Evolutionary conservation across 805 yeast species (phyloP), one percentile per base, ranked within the genome.

Genomic region (Ogataea glucozyma): DNA sequence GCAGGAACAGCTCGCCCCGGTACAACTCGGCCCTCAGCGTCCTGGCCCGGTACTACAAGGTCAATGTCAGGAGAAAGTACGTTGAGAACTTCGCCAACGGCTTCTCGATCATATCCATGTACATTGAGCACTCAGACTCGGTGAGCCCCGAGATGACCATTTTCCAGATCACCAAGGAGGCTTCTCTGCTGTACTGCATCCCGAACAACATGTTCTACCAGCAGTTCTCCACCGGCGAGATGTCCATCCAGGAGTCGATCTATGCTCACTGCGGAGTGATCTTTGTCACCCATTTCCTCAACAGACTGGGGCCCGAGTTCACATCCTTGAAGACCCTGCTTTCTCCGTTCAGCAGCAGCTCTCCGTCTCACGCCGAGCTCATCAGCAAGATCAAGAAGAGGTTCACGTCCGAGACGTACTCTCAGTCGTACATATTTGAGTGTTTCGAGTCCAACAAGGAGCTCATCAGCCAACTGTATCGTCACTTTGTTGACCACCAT

Each of bases 81-180:
- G 89, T 93, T 45, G 99, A 91, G 66, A 93, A 90, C 63, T 93
- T 91, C 63, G 74, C 90, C 52, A 88, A 90, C 61, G 96, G 96
- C 40, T 77, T 83, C 50, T 83, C 96, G 18, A 76, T 91, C 40
- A 79, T 89, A 57, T 89, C 97, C 27, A 77, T 89, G 73, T 93
- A 93, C 66, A 76, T 91, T 58, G 78, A 78, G 35, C 84, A 87
- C 44, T 70, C 77, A 24, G 81, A 76, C 51, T 65, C 67, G 4
- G 71, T 72, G 18, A 48, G 45, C 23, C 73, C 81, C 44, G 91
- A 88, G 56, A 73, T 85, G 57, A 82, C 95, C 18, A 82, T 90
- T 51, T 82, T 82, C 62, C 98, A 91, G 71, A 85, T 91, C 48
- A 83, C 87, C 59, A 89, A 88, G 70, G 99, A 91, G 67, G 96